Evolutionary conservation across 257 asterid genomes (phyloP), one percentile per base, ranked within the genome.

Genomic region (Fraxinus pennsylvanica): DNA sequence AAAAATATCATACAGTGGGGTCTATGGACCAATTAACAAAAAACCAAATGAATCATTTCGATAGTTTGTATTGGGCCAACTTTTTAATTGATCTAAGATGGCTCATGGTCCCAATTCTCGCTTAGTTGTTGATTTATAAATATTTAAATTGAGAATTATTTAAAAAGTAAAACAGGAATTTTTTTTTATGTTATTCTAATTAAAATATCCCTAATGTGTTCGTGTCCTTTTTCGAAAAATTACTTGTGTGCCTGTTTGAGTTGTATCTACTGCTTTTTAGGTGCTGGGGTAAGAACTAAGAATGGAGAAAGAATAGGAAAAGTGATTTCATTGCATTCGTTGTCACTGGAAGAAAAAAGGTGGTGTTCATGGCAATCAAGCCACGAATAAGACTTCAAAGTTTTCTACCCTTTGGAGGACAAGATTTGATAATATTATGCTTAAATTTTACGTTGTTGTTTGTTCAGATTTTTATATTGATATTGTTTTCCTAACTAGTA

Each of bases 261-360:
- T 63, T 22, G 33, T 63, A 30, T 63, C n/a, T 0, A 14, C 27
- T 19, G 14, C 35, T 63, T 25, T 35, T 41, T 41, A 41, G 47
- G 14, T 41, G 47, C 47, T 43, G 15, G 50, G 15, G 15, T 10
- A 43, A 43, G 14, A 43, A 43, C 12, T 10, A 43, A 43, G 14
- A 43, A 43, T 43, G 47, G 47, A 41, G 47, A 41, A 6, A 17
- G 29, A 21, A 9, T 6, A 8, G 13, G 65, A 19, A n/a, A 19
- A 21, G 67, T 59, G 67, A 63, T 25, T 81, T 9, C 63, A 33
- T 21, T 50, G 27, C 29, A 5, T 73, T 77, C 43, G 41, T 76
- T 36, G 21, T 30, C 67, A 52, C 65, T 72, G 78, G 38, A 59
- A 71, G 43, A 73, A 72, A 76, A 47, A 14, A 14, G 43, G 68